Evolutionary conservation across 768 basidiomycete genomes (phyloP).

Genomic region (Mycena metata): DNA sequence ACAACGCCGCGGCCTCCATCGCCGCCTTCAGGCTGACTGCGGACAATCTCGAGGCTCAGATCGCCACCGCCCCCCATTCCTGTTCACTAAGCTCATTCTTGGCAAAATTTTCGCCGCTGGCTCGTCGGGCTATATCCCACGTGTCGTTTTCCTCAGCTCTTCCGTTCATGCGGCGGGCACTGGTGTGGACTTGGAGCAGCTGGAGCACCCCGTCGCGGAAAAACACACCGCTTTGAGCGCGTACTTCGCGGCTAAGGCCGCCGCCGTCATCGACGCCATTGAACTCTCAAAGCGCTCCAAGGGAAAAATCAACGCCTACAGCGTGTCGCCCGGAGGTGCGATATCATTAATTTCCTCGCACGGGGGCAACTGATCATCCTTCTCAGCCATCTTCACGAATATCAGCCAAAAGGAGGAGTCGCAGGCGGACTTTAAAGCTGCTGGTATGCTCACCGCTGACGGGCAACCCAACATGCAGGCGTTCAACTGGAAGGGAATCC

Average conservation of each 20-base stretch:
- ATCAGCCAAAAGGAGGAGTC: neutral
- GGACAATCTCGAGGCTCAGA: slow-evolving; percentile 11
- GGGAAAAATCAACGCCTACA: slow-evolving; percentile 16
- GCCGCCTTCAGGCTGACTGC: slow-evolving; percentile 6
- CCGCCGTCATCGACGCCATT: slow-evolving; percentile 3
- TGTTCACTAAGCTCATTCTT: slow-evolving; percentile 26
- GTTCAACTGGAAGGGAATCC: neutral
- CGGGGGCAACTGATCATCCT: too few species aligned
- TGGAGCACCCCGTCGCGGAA: neutral
- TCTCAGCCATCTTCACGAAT: neutral
- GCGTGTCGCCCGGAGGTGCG: slow-evolving; percentile 9
- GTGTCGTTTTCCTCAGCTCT: slow-evolving; percentile 19
- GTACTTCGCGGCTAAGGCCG: slow-evolving; percentile 2
- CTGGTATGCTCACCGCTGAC: neutral
- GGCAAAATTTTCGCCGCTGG: too few species aligned
- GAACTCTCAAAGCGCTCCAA: slow-evolving; percentile 18
- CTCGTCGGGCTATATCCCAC: neutral
- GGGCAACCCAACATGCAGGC: too few species aligned
- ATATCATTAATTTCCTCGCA: too few species aligned
- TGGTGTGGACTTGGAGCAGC: slow-evolving; percentile 6
- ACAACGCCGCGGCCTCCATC: slow-evolving; percentile 15
- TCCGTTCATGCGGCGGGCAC: slow-evolving; percentile 16
- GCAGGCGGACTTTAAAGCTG: neutral
- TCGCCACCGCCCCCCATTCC: slow-evolving; percentile 14
- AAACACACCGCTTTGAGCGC: neutral